Evolutionary conservation across 768 basidiomycete genomes (phyloP).

Genomic region (Boletus subparvulus): DNA sequence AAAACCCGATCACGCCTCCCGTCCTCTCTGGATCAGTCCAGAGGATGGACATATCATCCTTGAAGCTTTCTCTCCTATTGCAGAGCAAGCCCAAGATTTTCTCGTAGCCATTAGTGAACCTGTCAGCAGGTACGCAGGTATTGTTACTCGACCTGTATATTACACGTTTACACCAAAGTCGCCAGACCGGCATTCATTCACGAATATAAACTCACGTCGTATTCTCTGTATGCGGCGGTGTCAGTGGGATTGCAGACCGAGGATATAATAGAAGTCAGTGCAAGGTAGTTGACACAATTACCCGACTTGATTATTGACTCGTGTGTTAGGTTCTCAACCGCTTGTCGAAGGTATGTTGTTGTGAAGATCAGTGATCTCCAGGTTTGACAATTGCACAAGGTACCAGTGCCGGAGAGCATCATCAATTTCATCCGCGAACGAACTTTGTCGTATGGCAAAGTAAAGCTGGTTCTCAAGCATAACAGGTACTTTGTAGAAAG

Average conservation of each 20-base stretch:
- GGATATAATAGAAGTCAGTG: conserved; percentile 93
- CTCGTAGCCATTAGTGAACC: conserved; percentile 97
- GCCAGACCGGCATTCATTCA: conserved; percentile 93
- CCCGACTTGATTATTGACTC: conserved; percentile 34
- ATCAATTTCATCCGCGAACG: conserved; percentile 86
- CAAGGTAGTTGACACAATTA: conserved; percentile 15
- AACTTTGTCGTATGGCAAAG: conserved; percentile 96
- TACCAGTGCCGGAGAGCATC: conserved; percentile 89
- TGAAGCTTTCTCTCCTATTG: conserved; percentile 96
- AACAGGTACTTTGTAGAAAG: conserved; percentile 98
- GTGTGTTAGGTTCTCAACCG: conserved; percentile 67
- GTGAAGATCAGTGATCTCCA: conserved; percentile 1
- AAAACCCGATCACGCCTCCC: conserved; percentile 86
- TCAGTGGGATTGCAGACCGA: conserved; percentile 97
- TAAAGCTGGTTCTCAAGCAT: conserved; percentile 96
- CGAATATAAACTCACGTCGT: conserved; percentile 98
- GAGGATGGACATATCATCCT: conserved; percentile 92
- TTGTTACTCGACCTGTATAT: conserved; percentile 28
- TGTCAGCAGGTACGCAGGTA: conserved; percentile 82
- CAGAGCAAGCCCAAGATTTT: conserved; percentile 98
- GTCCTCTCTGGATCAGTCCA: conserved; percentile 96
- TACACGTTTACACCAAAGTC: conserved; percentile 14
- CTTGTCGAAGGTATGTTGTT: conserved; percentile 58
- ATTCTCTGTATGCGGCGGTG: conserved; percentile 97
- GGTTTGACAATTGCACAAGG: conserved; percentile 43